Evolutionary conservation across 148 eudicot genomes (phyloP), one percentile per base, ranked within the genome.

Genomic region (Fagopyrum esculentum): DNA sequence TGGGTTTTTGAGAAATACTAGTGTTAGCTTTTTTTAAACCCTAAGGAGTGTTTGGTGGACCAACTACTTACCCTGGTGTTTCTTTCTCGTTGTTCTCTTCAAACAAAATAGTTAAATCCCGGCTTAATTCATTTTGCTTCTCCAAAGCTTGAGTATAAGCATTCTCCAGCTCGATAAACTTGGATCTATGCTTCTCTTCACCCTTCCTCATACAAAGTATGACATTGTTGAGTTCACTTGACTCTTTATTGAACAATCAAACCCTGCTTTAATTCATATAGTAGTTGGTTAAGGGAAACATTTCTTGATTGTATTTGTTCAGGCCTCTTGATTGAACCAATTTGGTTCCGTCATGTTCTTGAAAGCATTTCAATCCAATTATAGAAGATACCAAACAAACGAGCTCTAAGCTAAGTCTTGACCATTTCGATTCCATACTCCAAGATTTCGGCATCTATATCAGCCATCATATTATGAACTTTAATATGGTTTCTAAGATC

Each of bases 101-200:
- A 77, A 81, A 45, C 69, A 87, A 72, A 13, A 6, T 73, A 69
- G 64, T 64, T 69, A 83, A 71, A 44, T 84, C 83, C 51, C 22
- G 73, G 22, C 6, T 64, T 81, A 77, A 77, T 45, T 59, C 76
- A 19, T 78, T 81, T 15, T 75, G 69, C 80, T 76, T 85, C 81
- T 71, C 85, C 11, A 19, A 55, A 48, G 78, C 74, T 26, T 74
- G 86, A 73, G 22, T 73, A 73, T 82, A 73, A 19, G 46, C 76
- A 83, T 76, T 82, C 82, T 95, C 97, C 85, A 83, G 78, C 45
- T 83, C 92, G 1, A 60, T 73, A 47, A 82, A 72, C 45, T 46
- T 30, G 49, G 22, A 55, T 1, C 0, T 56, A 15, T 74, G 55
- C 81, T 82, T 81, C 48, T 46, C 71, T 35, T 78, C 80, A 71